Base-by-base conservation (phyloP, 805 yeast genomes). In the Candida peoriensis region DNA sequence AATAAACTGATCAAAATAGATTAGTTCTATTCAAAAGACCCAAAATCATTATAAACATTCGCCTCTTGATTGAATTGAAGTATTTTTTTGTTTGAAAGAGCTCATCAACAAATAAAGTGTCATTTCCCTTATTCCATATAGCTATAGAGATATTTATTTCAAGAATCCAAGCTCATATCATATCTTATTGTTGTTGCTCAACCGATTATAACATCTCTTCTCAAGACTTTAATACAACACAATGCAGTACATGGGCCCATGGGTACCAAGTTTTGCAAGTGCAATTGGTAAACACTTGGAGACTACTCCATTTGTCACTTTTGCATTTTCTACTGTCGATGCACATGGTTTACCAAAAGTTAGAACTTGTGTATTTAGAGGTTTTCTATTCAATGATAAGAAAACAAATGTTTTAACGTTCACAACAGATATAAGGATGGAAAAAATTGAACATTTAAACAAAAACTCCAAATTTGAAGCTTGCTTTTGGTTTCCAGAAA, bases 291-390 rank as follows among this genome's bases (percentile, higher is more conserved):
- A 70, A 22, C 79, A 74, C 39, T 46, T 55, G 16, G 66, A 61
- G 34, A 40, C 56, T 0, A 55, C 57, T 14, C 77, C 76, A 2
- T 80, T 82, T 42, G 65, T 74, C 13, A 58, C 79, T 5, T 80
- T 84, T 46, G 78, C 81, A 43, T 70, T 84, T 36, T 77, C 86
- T 31, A 83, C 89, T 5, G 74, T 82, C 23, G 83, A 75, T 46
- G 25, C 47, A 9, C 45, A 57, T 10, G 71, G 74, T 13, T 55
- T 60, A 9, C 95, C 95, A 4, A 69, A 66, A 34, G 80, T 76
- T 32, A 62, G 95, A 45, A 80, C 93, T 0, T 73, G 85, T 40
- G 75, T 84, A 5, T 74, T 66, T 45, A 68, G 95, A 32, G 93
- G 88, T 8, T 86, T 83, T 57, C 61, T 86, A 32, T 86, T 85